Base-by-base conservation (phyloP, 2,329 filamentous ascomycete genomes). In the Ophiostoma montium region DNA sequence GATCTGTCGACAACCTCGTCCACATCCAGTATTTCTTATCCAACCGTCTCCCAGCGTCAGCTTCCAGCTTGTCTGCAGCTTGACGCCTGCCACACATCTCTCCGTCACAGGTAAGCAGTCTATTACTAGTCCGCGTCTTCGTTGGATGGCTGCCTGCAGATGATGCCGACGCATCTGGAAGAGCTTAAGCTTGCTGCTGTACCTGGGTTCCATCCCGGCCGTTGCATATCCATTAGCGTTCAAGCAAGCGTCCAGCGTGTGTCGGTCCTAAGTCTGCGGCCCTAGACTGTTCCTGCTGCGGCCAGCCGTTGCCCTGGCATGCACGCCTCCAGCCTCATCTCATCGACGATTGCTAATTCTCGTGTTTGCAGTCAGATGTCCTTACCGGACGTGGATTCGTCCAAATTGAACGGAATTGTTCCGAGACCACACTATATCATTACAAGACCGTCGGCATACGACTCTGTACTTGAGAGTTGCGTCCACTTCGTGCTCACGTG, bases 71-170 rank as follows among this genome's bases (percentile, higher is more conserved):
- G n/a, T n/a, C n/a, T n/a, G n/a, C n/a, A n/a, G n/a, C n/a, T n/a
- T 27, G 23, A 5, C 23, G 23, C 23, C 23, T 27, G 23, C 23
- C 23, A 27, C 23, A 4, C 23, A 5, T 38, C 39, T 42, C 23
- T 31, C 15, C 15, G 8, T 8, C n/a, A 42, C 13, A 42, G 39
- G 39, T 42, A 42, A 42, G 39, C 39, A 27, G 35, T 35, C 15
- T 16, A 30, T 21, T n/a, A 30, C 39, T 16, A 16, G 15, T 11
- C 12, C 21, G 15, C 23, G 21, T 44, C 42, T 33, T 12, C 27
- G 23, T n/a, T 11, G 16, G 27, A 18, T 15, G 42, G 42, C 27
- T 19, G 30, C 42, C 43, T 50, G 48, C 48, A 46, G 48, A 50
- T 43, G 43, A 30, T 35, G 35, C 43, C 35, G 43, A 33, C 16